A percentile compares a stretch with the other conserved stretches of the same genome.
Evolutionary conservation across 1,139 yeast genomes (phyloP).

Genomic region (Blastobotrys capitulatus): DNA sequence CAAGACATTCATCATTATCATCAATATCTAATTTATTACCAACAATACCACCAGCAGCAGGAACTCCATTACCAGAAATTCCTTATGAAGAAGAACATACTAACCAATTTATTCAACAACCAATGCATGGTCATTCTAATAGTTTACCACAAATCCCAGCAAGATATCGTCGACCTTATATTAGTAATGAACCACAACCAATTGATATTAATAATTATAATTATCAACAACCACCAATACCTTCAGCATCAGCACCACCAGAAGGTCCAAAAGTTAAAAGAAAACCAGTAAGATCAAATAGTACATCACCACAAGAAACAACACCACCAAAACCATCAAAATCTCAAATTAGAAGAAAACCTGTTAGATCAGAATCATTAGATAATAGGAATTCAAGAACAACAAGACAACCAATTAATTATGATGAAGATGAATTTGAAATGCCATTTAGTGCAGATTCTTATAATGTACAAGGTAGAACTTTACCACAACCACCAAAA

Average conservation of each 20-base stretch:
- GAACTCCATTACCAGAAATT: background rate
- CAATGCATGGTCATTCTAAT: background rate
- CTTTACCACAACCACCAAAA: conserved; percentile 3
- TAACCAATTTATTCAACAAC: conserved; percentile 3
- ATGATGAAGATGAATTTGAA: conserved; percentile 1
- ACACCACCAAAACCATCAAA: conserved; percentile 6
- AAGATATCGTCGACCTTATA: conserved; percentile 8
- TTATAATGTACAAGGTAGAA: conserved; percentile 13
- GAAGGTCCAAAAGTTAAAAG: conserved; percentile 1
- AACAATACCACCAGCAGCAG: conserved; percentile 5
- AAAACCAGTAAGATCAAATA: background rate
- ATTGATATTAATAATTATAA: too few species aligned
- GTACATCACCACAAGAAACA: background rate
- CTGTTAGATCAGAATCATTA: conserved; percentile 9
- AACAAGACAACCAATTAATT: background rate
- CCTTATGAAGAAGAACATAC: background rate
- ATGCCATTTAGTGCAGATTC: conserved; percentile 28
- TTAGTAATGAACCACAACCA: too few species aligned
- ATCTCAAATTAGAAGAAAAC: conserved; percentile 14
- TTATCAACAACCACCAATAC: conserved; percentile 3
- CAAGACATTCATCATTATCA: conserved; percentile 1
- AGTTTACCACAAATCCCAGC: conserved; percentile 6
- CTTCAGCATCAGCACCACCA: conserved; percentile 5
- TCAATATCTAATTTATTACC: conserved; percentile 3
- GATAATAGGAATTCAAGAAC: background rate